Conservation (phyloP, 2,329 filamentous ascomycete genomes). For the Calonectria honghensis region DNA sequence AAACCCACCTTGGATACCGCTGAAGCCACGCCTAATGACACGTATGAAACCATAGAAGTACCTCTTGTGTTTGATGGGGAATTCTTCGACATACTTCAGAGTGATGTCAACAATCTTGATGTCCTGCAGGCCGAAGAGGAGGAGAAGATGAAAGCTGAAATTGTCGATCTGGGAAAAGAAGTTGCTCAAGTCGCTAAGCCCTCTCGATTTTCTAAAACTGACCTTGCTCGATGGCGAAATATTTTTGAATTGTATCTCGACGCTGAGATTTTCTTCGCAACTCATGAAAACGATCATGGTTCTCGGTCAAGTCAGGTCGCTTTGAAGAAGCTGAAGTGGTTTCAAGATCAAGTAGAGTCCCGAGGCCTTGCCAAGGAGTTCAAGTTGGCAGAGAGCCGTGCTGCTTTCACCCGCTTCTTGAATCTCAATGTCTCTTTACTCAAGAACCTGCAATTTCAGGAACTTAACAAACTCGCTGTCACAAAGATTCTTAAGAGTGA, state of each 20-base stretch:
- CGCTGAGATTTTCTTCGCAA: conserved; percentile 88
- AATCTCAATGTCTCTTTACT: conserved; percentile 84
- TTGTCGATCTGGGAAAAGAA: conserved; percentile 78
- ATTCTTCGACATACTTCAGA: conserved; percentile 86
- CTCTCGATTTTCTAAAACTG: conserved; percentile 76
- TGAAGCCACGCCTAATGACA: conserved; percentile 32
- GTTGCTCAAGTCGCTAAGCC: conserved; percentile 80
- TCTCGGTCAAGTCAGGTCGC: conserved; percentile 80
- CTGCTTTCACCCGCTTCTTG: conserved; percentile 81
- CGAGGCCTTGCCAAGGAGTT: conserved; percentile 77
- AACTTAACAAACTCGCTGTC: conserved; percentile 86
- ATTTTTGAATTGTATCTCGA: conserved; percentile 90
- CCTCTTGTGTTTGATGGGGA: conserved; percentile 85
- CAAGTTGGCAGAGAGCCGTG: conserved; percentile 78
- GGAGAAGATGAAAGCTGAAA: conserved; percentile 76
- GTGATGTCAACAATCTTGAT: conserved; percentile 82
- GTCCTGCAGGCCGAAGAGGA: conserved; percentile 80
- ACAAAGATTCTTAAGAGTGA: conserved; percentile 89
- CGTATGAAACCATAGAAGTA: conserved; percentile 76
- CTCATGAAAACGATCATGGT: conserved; percentile 82
- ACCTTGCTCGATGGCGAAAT: conserved; percentile 85
- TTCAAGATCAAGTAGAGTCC: conserved; percentile 79
- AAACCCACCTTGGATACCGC: not conserved
- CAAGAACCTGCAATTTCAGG: conserved; percentile 88
- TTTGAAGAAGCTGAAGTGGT: conserved; percentile 80